These are phyloP conservation scores for Dendryphion nanum DNA, from an alignment of 2,329 filamentous ascomycete genomes.

Conservation along the genomic window DNA sequence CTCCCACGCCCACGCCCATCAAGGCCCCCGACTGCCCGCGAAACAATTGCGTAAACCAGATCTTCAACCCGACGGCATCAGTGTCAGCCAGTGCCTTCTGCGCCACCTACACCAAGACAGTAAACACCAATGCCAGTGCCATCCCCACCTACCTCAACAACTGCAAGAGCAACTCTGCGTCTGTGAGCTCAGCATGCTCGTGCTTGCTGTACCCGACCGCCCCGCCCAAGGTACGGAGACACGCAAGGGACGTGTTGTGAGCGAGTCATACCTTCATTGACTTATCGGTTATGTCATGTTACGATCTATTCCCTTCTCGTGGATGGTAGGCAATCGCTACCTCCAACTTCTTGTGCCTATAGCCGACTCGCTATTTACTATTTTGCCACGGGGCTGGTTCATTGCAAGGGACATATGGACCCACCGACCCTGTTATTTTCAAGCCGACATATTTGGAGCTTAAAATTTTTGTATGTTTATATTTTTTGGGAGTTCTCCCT, in stretches of 20 bases:
- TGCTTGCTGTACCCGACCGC: conserved; percentile 4
- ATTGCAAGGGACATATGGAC: too few species aligned
- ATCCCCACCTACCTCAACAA: conserved; percentile 7
- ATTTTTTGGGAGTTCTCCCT: too few species aligned
- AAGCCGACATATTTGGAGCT: too few species aligned
- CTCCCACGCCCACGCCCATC: conserved; percentile 1
- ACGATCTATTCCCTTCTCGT: too few species aligned
- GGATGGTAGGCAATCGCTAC: too few species aligned
- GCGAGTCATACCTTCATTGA: neutral
- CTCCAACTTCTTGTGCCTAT: too few species aligned
- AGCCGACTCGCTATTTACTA: too few species aligned
- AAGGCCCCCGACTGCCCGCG: conserved; percentile 4
- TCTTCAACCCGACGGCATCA: conserved; percentile 8
- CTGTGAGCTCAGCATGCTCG: conserved; percentile 6
- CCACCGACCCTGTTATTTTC: too few species aligned
- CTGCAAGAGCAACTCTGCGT: conserved; percentile 2
- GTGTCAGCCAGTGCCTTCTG: conserved; percentile 7
- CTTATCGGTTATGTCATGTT: too few species aligned
- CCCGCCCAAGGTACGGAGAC: neutral
- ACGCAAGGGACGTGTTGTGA: neutral
- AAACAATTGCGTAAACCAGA: conserved; percentile 12
- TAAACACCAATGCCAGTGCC: conserved; percentile 1
- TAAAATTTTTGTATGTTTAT: too few species aligned
- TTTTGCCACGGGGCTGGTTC: too few species aligned
- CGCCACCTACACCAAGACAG: conserved; percentile 4